Conservation (phyloP, 1,284 basidiomycete genomes). For the Peniophora sp. region DNA sequence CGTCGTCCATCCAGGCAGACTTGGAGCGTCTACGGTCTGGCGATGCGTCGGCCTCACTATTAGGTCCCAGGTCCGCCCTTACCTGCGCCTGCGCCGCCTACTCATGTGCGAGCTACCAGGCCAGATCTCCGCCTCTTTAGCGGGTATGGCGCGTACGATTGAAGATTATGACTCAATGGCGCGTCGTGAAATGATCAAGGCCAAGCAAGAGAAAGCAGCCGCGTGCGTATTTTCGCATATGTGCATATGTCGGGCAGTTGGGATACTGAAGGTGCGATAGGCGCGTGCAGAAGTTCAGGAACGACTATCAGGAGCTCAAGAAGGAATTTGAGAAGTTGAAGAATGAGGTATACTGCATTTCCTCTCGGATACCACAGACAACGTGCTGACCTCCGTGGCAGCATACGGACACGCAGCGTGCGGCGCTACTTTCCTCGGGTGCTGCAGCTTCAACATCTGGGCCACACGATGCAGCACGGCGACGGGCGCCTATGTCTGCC, state of each 20-base stretch:
- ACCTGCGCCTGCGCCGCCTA: conserved; percentile 3
- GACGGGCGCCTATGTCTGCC: conserved; percentile 37
- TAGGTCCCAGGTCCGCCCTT: conserved; percentile 53
- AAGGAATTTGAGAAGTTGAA: conserved; percentile 66
- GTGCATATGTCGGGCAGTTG: not conserved
- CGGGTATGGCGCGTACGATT: conserved; percentile 87
- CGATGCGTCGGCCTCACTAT: conserved; percentile 69
- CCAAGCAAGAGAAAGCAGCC: conserved; percentile 90
- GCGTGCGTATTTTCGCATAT: conserved; percentile 48
- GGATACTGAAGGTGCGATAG: conserved; percentile 26
- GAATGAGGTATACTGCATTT: conserved; percentile 30
- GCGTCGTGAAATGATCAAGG: conserved; percentile 87
- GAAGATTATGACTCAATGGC: conserved; percentile 97
- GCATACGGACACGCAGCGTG: conserved; percentile 49
- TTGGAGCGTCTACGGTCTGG: conserved; percentile 74
- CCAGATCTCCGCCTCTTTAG: conserved; percentile 89
- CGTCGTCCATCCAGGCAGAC: conserved; percentile 82
- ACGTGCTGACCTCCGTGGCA: conserved; percentile 17
- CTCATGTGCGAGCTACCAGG: conserved; percentile 42
- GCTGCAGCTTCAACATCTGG: conserved; percentile 36
- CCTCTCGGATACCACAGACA: too few species aligned
- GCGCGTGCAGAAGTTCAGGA: conserved; percentile 77
- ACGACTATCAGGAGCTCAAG: conserved; percentile 67
- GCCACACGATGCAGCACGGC: conserved; percentile 44
- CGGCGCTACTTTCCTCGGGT: conserved; percentile 49